Evolutionary conservation across 495 filamentous ascomycete species (phyloP).

Genomic region (Saxophila tyrrhenica): DNA sequence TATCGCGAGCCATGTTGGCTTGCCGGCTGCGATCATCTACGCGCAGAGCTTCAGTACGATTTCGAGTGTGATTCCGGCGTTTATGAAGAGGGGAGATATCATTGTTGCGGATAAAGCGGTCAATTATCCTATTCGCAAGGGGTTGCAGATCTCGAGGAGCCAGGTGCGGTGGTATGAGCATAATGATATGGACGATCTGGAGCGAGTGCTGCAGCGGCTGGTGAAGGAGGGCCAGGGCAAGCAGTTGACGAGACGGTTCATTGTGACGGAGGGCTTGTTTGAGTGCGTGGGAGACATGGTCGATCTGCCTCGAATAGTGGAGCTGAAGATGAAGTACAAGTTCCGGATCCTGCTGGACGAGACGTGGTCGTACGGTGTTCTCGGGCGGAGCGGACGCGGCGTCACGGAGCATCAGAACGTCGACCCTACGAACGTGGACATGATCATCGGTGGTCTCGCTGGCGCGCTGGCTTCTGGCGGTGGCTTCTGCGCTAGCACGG

Average conservation of each 20-base stretch:
- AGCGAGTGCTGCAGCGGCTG: conserved; percentile 73
- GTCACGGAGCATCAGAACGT: conserved; percentile 94
- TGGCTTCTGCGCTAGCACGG: conserved; percentile 84
- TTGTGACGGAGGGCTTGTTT: conserved; percentile 91
- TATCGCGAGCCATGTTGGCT: conserved; percentile 78
- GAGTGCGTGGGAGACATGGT: conserved; percentile 81
- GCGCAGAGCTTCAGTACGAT: conserved; percentile 93
- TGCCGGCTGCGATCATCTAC: conserved; percentile 82
- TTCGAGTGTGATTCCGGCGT: conserved; percentile 84
- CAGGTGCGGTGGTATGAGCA: conserved; percentile 90
- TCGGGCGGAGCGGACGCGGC: conserved; percentile 81
- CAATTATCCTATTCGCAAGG: conserved; percentile 88
- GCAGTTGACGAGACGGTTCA: conserved; percentile 82
- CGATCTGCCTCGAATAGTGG: conserved; percentile 75
- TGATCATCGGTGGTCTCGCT: conserved; percentile 88
- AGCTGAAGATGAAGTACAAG: conserved; percentile 87
- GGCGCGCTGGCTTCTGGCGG: conserved; percentile 85
- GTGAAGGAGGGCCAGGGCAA: conserved; percentile 78
- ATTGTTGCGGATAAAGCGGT: conserved; percentile 95
- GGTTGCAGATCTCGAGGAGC: conserved; percentile 84
- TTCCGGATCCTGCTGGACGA: conserved; percentile 96
- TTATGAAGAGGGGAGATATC: conserved; percentile 93
- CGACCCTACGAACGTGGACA: conserved; percentile 79
- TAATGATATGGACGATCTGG: conserved; percentile 88
- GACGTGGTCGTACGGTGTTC: conserved; percentile 89